These are phyloP conservation scores for Mycena alexandri DNA, from an alignment of 768 basidiomycete genomes.

Conservation along the genomic window DNA sequence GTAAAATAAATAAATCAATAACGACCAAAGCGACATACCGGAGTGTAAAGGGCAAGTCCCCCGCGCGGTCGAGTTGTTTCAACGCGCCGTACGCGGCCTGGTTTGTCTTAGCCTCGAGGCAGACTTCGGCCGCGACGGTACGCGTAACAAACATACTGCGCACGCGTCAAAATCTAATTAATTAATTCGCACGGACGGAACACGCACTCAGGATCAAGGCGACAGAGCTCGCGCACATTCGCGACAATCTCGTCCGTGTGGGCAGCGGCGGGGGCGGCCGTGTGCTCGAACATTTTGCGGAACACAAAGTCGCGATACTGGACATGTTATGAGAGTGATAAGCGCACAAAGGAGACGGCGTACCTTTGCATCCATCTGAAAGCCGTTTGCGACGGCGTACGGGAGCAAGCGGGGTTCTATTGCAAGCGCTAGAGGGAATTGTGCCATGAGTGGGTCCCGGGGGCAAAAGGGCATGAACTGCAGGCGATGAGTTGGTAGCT, in stretches of 20 bases:
- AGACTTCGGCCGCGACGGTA: conserved; percentile 86
- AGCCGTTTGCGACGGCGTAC: conserved; percentile 78
- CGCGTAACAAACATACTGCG: conserved; percentile 84
- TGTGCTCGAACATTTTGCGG: conserved; percentile 85
- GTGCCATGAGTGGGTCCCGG: conserved; percentile 83
- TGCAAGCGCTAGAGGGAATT: conserved; percentile 81
- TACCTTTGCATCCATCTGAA: conserved; percentile 84
- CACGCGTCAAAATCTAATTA: conserved; percentile 14
- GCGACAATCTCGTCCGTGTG: conserved; percentile 72
- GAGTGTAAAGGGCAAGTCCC: conserved; percentile 76
- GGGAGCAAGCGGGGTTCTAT: conserved; percentile 83
- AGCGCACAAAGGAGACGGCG: conserved; percentile 29
- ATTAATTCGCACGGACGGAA: conserved; percentile 3
- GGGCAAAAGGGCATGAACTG: conserved; percentile 85
- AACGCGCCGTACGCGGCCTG: conserved; percentile 77
- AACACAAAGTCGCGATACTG: conserved; percentile 91
- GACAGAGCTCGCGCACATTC: conserved; percentile 80
- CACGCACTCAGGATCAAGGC: conserved; percentile 74
- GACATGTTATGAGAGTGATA: conserved; percentile 4
- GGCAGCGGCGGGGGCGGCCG: conserved; percentile 60
- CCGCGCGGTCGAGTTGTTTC: conserved; percentile 73
- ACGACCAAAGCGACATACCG: conserved; percentile 54
- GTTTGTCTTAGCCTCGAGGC: conserved; percentile 84
- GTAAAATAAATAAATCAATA: conserved; percentile 37
- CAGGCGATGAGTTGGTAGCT: conserved; percentile 34